Evolutionary conservation across 1,284 basidiomycete genomes (phyloP).

Genomic region (Fomitiporia mediterranea): DNA sequence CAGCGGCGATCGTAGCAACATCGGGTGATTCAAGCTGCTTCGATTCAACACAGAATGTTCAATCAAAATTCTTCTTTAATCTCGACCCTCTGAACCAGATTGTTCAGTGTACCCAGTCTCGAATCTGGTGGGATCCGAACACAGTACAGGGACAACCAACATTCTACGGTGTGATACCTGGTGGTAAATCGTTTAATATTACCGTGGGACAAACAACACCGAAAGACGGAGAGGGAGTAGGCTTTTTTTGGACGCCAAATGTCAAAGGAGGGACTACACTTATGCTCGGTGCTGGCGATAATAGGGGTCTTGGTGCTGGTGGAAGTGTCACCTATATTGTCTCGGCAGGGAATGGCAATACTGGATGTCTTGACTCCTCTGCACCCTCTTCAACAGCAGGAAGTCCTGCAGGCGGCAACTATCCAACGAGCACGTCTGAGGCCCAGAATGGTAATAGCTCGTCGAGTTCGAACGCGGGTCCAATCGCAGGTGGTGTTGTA

Average conservation of each 20-base stretch:
- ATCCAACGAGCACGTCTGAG: slow-evolving; percentile 48
- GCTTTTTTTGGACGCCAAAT: slow-evolving; percentile 65
- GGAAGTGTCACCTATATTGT: slow-evolving; percentile 59
- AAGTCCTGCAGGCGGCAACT: slow-evolving; percentile 67
- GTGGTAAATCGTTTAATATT: slow-evolving; percentile 67
- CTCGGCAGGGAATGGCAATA: slow-evolving; percentile 42
- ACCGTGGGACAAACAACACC: slow-evolving; percentile 43
- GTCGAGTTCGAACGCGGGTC: slow-evolving; percentile 47
- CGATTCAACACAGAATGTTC: slow-evolving; percentile 42
- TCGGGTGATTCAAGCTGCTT: slow-evolving; percentile 60
- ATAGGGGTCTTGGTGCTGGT: slow-evolving; percentile 58
- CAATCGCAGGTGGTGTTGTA: slow-evolving; percentile 65
- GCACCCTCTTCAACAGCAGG: slow-evolving; percentile 76
- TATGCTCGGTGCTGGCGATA: slow-evolving; percentile 61
- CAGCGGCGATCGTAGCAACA: slow-evolving; percentile 48
- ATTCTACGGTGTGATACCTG: slow-evolving; percentile 73
- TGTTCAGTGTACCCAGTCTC: slow-evolving; percentile 53
- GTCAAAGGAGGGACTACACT: slow-evolving; percentile 60
- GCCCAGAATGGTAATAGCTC: slow-evolving; percentile 22
- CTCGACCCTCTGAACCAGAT: slow-evolving; percentile 56
- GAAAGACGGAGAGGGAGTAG: slow-evolving; percentile 43
- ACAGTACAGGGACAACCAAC: slow-evolving; percentile 49
- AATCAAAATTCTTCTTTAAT: slow-evolving; percentile 54
- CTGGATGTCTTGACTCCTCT: slow-evolving; percentile 47
- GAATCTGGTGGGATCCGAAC: slow-evolving; percentile 57